A percentile compares a stretch with the other conserved stretches of the same genome.
Conservation (phyloP, 768 basidiomycete genomes). For the Mycena metata region DNA sequence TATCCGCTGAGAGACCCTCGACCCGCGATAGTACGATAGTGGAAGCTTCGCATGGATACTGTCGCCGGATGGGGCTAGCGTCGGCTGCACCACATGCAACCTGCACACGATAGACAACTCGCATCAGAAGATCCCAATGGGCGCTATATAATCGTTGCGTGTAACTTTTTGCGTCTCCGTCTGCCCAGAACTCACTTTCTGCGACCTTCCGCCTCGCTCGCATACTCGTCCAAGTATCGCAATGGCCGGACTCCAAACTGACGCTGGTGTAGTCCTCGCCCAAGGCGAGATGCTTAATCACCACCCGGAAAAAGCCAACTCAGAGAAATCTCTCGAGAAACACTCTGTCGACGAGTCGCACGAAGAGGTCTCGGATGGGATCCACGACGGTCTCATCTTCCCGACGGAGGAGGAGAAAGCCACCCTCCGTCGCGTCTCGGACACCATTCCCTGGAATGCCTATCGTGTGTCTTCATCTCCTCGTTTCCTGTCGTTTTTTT, state of each 20-base stretch:
- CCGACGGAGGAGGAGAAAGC: slow-evolving; percentile 73
- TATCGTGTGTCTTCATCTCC: slow-evolving; percentile 54
- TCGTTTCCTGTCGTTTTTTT: background rate
- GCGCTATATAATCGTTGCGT: background rate
- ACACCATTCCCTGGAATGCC: slow-evolving; percentile 69
- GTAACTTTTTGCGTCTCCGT: background rate
- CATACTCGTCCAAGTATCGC: slow-evolving; percentile 7
- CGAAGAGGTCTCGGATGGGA: slow-evolving; percentile 36
- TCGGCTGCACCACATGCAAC: too few species aligned
- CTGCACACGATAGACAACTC: too few species aligned
- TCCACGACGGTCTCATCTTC: slow-evolving; percentile 70
- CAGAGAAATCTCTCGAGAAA: slow-evolving; percentile 21
- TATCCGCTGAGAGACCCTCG: too few species aligned
- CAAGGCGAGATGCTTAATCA: slow-evolving; percentile 22
- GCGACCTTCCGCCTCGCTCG: background rate
- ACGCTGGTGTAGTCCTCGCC: slow-evolving; percentile 15
- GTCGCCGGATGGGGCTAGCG: too few species aligned
- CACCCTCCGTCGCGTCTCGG: slow-evolving; percentile 74
- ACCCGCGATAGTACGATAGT: too few species aligned
- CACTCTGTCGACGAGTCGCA: background rate
- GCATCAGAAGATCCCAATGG: too few species aligned
- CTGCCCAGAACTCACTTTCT: background rate
- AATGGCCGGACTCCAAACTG: slow-evolving; percentile 35
- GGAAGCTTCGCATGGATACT: too few species aligned
- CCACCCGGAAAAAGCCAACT: background rate